A percentile compares a stretch with the other conserved stretches of the same genome.
phyloP scores from a whole-genome alignment of 768 basidiomycete species.

The Phanerodontia chrysosporium region DNA sequence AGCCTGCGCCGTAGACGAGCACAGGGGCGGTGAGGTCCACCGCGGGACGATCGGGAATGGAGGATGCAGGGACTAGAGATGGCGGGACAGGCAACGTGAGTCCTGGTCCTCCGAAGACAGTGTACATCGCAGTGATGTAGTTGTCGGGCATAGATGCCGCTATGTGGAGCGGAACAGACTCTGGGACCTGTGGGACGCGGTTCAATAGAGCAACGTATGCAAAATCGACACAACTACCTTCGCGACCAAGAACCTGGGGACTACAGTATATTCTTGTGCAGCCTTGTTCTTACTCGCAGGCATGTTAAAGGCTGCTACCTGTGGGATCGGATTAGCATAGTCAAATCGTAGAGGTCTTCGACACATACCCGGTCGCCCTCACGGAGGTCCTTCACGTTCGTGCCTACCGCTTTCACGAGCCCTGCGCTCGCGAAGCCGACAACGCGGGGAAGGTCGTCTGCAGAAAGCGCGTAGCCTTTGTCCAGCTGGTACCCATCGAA shows the following conservation, averaged over 20 bases:
- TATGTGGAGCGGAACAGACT: background rate
- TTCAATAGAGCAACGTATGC: background rate
- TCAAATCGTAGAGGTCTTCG: background rate
- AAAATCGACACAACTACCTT: background rate
- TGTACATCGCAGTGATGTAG: background rate
- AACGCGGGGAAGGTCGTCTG: background rate
- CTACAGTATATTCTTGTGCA: conserved; percentile 1
- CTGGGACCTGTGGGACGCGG: background rate
- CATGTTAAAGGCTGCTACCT: background rate
- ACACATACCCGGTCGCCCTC: background rate
- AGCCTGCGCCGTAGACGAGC: conserved; percentile 6
- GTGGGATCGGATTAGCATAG: no score
- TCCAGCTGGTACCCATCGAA: conserved; percentile 6
- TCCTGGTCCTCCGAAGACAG: background rate
- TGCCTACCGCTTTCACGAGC: background rate
- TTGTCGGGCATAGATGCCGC: conserved; percentile 4
- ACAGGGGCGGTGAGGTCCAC: background rate
- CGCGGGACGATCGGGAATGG: background rate
- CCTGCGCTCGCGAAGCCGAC: background rate
- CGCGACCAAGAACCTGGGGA: background rate
- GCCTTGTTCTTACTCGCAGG: background rate
- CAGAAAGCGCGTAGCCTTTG: background rate
- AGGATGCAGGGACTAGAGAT: background rate
- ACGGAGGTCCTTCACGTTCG: conserved; percentile 2
- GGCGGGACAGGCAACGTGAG: background rate